Base-by-base conservation (phyloP, 2,329 filamentous ascomycete species). In the Dothidotthia symphoricarpi region DNA sequence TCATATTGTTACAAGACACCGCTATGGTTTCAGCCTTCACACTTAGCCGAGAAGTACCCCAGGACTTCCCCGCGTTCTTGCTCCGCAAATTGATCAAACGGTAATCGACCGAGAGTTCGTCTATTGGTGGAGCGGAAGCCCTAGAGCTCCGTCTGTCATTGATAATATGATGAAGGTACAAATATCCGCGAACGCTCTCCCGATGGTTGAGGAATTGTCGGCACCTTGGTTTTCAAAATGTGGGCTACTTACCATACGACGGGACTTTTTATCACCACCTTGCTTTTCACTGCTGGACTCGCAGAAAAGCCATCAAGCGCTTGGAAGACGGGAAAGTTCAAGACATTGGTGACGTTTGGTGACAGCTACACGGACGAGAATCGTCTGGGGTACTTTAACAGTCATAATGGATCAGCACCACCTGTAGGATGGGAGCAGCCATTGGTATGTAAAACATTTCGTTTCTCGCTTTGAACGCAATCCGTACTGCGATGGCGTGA, bases 301-400 rank as follows among this genome's bases (percentile, higher is more conserved):
- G 48, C 50, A 8, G 42, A 43, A 0, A 31, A 45, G 4, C 33
- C 44, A 10, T 41, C 44, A 10, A 39, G 43, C 5, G 46, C 39
- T 30, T 72, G 69, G 71, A 53, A 58, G 27, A 46, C 74, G 27
- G 64, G 66, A 22, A 69, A 71, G 25, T 81, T 87, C 57, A 73
- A 78, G 17, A 82, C 79, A 33, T 61, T 88, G 25, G 76, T 88
- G 26, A 75, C 81, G 0, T 88, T 89, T 57, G 85, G 85, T 10
- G 83, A 88, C 63, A 87, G 83, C 64, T 89, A 85, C 57, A 87
- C 84, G 1, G 86, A 90, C 57, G 83, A 88, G 53, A 79, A 76
- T 10, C 77, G 86, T 8, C 61, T 86, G 8, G 56, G 58, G 8
- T 88, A 86, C 58, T 84, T 89, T 56, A 66, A 70, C 40, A 65